Conservation (phyloP, 1,284 basidiomycete genomes). For the Neonothopanus nambi region DNA sequence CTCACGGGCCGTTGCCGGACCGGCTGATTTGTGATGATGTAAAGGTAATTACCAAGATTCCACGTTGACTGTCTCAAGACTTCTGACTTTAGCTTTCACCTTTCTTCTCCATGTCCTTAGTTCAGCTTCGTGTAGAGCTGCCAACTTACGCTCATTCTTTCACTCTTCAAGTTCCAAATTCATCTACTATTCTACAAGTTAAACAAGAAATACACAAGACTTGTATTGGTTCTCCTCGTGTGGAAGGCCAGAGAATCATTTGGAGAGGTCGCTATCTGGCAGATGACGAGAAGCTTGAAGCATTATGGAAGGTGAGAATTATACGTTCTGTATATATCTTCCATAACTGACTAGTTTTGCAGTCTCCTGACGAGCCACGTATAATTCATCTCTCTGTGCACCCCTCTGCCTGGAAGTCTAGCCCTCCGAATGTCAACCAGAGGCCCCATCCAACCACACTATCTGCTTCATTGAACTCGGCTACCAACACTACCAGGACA, state of each 20-base stretch:
- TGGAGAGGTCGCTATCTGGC: constrained; percentile 68
- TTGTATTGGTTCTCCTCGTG: constrained; percentile 66
- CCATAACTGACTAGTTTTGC: constrained; percentile 6
- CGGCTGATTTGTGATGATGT: too few relatives aligned
- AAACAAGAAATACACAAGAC: constrained; percentile 62
- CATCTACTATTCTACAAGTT: constrained; percentile 58
- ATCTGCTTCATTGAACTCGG: not conserved
- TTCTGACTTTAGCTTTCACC: too few relatives aligned
- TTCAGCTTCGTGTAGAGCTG: constrained; percentile 60
- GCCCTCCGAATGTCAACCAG: constrained; percentile 39
- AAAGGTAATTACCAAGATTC: too few relatives aligned
- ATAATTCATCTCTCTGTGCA: constrained; percentile 75
- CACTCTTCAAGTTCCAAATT: constrained; percentile 47
- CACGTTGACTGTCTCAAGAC: too few relatives aligned
- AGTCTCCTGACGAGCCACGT: constrained; percentile 59
- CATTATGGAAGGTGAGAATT: constrained; percentile 66
- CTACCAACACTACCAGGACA: constrained; percentile 12
- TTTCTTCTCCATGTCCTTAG: too few relatives aligned
- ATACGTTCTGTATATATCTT: constrained; percentile 12
- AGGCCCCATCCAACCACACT: not conserved
- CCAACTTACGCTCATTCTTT: constrained; percentile 73
- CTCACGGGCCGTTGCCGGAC: too few relatives aligned
- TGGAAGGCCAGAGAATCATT: constrained; percentile 72
- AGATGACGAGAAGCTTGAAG: constrained; percentile 64
- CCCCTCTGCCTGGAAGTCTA: constrained; percentile 67